Evolutionary conservation across 2,329 filamentous ascomycete species (phyloP).

Genomic region (Westerdykella ornata): DNA sequence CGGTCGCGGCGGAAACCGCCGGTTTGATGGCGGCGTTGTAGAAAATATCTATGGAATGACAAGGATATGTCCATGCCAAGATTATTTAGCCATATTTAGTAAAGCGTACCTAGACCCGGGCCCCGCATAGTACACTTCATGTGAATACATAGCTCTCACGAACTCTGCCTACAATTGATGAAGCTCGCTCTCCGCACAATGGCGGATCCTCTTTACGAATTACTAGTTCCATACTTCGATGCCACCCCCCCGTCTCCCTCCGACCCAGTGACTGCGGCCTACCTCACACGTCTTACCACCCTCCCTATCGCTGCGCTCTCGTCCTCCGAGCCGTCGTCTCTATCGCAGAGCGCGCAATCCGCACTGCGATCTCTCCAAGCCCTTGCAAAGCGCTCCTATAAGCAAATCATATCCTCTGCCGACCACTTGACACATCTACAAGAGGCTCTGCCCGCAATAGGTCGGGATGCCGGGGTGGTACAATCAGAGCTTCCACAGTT

Average conservation of each 20-base stretch:
- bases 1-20: no score
- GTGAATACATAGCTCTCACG: background rate
- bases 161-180: background rate
- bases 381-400: constrained; percentile 84
- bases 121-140: background rate
- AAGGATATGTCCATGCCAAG: no score
- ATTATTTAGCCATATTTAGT: no score
- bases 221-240: constrained; percentile 59
- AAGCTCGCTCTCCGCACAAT: constrained; percentile 7
- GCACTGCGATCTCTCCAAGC: constrained; percentile 76
- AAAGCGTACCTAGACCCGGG: no score
- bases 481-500: constrained; percentile 68
- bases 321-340: constrained; percentile 66
- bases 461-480: constrained; percentile 59
- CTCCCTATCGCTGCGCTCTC: constrained; percentile 67
- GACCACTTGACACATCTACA: constrained; percentile 67
- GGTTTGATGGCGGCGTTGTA: no score
- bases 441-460: constrained; percentile 64
- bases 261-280: constrained; percentile 56
- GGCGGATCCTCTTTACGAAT: constrained; percentile 64
- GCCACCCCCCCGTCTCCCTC: constrained; percentile 34
- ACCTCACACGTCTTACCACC: constrained; percentile 70
- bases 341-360: constrained; percentile 76
- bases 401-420: constrained; percentile 73
- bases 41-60: no score